Evolutionary conservation across 202 grass and related monocot species (phyloP).

Genomic region (Digitaria exilis): DNA sequence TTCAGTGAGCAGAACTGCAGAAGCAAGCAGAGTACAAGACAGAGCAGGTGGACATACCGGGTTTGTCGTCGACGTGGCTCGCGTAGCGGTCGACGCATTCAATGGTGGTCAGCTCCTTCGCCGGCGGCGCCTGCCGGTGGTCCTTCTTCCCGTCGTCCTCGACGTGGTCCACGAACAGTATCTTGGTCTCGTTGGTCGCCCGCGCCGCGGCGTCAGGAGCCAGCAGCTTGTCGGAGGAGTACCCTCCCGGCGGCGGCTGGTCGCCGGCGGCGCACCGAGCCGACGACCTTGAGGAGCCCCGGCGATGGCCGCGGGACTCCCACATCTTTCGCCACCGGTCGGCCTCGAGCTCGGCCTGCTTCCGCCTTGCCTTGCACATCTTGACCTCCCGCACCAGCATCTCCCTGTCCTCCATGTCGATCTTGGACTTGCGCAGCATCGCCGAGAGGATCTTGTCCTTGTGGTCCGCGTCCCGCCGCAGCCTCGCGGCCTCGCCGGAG

Average conservation of each 20-base stretch:
- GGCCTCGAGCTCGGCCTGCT: conserved; percentile 68
- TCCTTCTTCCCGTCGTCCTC: conserved; percentile 48
- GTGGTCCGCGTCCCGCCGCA: conserved; percentile 71
- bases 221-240: conserved; percentile 58
- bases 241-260: conserved; percentile 17
- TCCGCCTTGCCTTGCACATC: conserved; percentile 62
- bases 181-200: conserved; percentile 44
- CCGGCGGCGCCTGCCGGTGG: conserved; percentile 21
- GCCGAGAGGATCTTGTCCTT: conserved; percentile 88
- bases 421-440: conserved; percentile 86
- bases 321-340: conserved; percentile 70
- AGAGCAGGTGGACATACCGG: conserved; percentile 44
- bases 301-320: conserved; percentile 57
- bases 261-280: conserved; percentile 13
- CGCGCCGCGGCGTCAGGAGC: not conserved
- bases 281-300: conserved; percentile 47
- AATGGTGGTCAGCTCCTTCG: conserved; percentile 43
- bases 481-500: conserved; percentile 43
- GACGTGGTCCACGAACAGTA: conserved; percentile 61
- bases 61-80: conserved; percentile 53
- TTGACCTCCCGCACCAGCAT: conserved; percentile 76
- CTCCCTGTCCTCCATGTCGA: conserved; percentile 70
- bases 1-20: not conserved
- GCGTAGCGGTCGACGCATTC: conserved; percentile 51
- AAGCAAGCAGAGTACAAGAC: not conserved